Percentiles rank a stretch among this genome's conserved stretches.
phyloP scores from a whole-genome alignment of 331 rosid genomes.

The Saraca asoca region DNA sequence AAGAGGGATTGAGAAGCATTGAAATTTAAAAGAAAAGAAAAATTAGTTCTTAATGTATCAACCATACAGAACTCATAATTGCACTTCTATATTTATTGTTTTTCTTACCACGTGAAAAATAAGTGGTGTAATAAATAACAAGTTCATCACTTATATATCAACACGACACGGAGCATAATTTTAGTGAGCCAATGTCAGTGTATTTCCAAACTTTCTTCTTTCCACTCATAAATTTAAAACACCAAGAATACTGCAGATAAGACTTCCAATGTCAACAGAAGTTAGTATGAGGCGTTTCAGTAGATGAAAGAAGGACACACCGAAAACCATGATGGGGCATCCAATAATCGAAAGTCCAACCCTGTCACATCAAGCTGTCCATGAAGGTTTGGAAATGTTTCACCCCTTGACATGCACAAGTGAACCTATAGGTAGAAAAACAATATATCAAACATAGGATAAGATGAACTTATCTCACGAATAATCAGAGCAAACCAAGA shows the following conservation, averaged over 20 bases:
- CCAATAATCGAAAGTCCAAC: conserved; percentile 72
- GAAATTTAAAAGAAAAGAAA: too few relatives aligned
- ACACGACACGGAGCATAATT: too few relatives aligned
- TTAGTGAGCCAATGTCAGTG: not conserved
- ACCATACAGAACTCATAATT: not conserved
- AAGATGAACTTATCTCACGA: conserved; percentile 24
- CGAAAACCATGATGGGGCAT: conserved; percentile 80
- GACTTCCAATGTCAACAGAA: conserved; percentile 27
- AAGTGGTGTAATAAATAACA: conserved; percentile 8
- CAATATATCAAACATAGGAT: conserved; percentile 11
- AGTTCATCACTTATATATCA: not conserved
- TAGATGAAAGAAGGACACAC: conserved; percentile 51
- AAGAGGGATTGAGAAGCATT: too few relatives aligned
- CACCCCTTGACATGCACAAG: conserved; percentile 87
- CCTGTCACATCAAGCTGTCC: conserved; percentile 90
- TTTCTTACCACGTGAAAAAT: conserved; percentile 21
- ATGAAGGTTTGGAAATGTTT: conserved; percentile 80
- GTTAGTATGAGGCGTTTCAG: conserved; percentile 14
- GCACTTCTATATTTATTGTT: conserved; percentile 6
- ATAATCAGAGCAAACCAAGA: conserved; percentile 15
- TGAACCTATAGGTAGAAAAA: conserved; percentile 66
- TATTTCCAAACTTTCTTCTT: conserved; percentile 8
- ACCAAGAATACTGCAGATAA: conserved; percentile 17
- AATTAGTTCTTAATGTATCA: not conserved
- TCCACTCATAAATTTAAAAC: not conserved